These are phyloP conservation scores for Dothistroma septosporum DNA, from an alignment of 2,329 filamentous ascomycete genomes.

Conservation along the genomic window DNA sequence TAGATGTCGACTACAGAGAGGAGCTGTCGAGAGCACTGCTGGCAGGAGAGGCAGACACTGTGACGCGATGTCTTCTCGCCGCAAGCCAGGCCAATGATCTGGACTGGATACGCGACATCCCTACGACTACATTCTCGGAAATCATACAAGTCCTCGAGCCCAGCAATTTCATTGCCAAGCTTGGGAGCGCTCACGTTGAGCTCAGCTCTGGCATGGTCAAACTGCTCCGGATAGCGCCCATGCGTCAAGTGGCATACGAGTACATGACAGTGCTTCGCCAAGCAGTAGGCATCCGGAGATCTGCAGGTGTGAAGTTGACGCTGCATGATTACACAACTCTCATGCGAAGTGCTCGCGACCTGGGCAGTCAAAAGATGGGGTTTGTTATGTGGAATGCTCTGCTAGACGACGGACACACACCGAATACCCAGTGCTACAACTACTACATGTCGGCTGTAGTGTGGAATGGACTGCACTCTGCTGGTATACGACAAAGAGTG, in stretches of 20 bases:
- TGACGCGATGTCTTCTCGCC: constrained; percentile 27
- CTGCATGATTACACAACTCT: constrained; percentile 51
- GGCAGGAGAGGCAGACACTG: constrained; percentile 21
- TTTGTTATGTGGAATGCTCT: constrained; percentile 47
- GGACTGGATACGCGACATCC: constrained; percentile 40
- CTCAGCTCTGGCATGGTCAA: constrained; percentile 49
- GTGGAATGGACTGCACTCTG: constrained; percentile 38
- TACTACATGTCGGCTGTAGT: constrained; percentile 49
- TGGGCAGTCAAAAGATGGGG: constrained; percentile 45
- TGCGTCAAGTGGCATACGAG: constrained; percentile 38
- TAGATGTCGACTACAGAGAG: constrained; percentile 25
- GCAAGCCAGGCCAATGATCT: constrained; percentile 25
- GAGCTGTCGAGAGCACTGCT: constrained; percentile 23
- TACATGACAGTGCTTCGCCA: constrained; percentile 38
- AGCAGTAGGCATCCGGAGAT: constrained; percentile 39
- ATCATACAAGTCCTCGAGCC: constrained; percentile 62
- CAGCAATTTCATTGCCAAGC: constrained; percentile 44
- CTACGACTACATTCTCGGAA: constrained; percentile 58
- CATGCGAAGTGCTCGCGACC: constrained; percentile 49
- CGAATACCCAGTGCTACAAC: constrained; percentile 53
- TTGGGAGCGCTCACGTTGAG: constrained; percentile 45
- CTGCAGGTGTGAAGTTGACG: constrained; percentile 37
- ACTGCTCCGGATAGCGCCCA: constrained; percentile 39
- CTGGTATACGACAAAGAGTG: constrained; percentile 39
- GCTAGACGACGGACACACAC: constrained; percentile 36